phyloP scores from a whole-genome alignment of 176 grass and related monocot species.

The Oryza brachyantha region DNA sequence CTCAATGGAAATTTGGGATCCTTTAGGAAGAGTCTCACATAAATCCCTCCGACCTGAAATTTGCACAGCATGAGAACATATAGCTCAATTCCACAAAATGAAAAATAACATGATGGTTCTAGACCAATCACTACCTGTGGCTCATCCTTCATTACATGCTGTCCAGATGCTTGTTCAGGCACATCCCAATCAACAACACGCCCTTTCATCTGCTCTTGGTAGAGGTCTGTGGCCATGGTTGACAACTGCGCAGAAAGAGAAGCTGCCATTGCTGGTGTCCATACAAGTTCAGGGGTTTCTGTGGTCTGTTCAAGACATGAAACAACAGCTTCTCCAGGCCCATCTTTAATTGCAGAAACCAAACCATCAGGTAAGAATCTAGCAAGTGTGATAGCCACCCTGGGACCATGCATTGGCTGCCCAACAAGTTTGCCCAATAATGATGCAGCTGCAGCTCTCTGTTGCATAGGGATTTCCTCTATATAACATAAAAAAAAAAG shows the following conservation, averaged over 20 bases:
- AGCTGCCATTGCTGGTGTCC: conserved; percentile 97
- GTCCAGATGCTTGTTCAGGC: conserved; percentile 91
- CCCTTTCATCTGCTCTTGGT: conserved; percentile 97
- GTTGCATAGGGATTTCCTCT: conserved; percentile 93
- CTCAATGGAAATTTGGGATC: conserved; percentile 98
- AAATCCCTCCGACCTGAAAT: conserved; percentile 96
- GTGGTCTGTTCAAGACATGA: conserved; percentile 88
- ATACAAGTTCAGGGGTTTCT: conserved; percentile 99
- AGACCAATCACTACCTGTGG: conserved; percentile 72
- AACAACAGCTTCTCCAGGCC: conserved; percentile 92
- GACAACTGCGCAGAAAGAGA: conserved; percentile 94
- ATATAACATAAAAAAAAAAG: conserved; percentile 36
- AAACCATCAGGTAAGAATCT: conserved; percentile 96
- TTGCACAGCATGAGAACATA: conserved; percentile 32
- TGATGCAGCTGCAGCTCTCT: conserved; percentile 90
- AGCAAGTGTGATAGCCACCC: conserved; percentile 87
- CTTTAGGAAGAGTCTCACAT: conserved; percentile 96
- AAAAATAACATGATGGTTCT: background rate
- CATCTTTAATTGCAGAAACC: conserved; percentile 90
- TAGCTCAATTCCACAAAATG: conserved; percentile 21
- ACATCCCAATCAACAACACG: conserved; percentile 96
- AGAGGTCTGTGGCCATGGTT: conserved; percentile 90
- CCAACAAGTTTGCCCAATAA: conserved; percentile 91
- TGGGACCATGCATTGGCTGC: conserved; percentile 98
- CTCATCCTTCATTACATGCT: conserved; percentile 99